phyloP scores from a whole-genome alignment of 495 filamentous ascomycete genomes.

The Podospora tetraspora region DNA sequence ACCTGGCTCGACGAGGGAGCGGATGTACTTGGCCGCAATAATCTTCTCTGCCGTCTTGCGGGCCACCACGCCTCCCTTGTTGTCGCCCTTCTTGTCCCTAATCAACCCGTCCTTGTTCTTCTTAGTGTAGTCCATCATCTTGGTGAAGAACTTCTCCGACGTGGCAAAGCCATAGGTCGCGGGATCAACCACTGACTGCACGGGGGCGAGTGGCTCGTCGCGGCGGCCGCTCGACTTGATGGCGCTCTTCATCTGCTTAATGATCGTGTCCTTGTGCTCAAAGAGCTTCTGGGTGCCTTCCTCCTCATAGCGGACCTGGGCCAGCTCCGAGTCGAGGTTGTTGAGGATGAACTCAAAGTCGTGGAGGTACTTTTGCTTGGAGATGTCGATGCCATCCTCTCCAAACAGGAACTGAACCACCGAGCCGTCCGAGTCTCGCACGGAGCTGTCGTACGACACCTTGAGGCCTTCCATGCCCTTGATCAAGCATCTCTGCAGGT shows the following conservation, averaged over 20 bases:
- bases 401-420: constrained; percentile 95
- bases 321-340: constrained; percentile 56
- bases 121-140: constrained; percentile 62
- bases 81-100: constrained; percentile 62
- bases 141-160: constrained; percentile 75
- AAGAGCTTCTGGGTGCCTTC: constrained; percentile 32
- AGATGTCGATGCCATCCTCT: constrained; percentile 91
- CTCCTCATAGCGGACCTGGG: constrained; percentile 43
- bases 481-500: constrained; percentile 94
- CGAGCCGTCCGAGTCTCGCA: constrained; percentile 87
- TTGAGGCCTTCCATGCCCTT: constrained; percentile 97
- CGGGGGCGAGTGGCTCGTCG: constrained; percentile 62
- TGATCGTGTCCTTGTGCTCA: constrained; percentile 53
- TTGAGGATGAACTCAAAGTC: constrained; percentile 87
- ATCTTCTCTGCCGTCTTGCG: constrained; percentile 78
- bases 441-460: constrained; percentile 88
- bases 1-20: constrained; percentile 88
- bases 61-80: constrained; percentile 33
- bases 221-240: constrained; percentile 63
- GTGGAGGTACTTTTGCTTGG: constrained; percentile 85
- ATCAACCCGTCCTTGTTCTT: constrained; percentile 69
- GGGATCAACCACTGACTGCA: constrained; percentile 66
- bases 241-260: constrained; percentile 73
- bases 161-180: constrained; percentile 74
- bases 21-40: constrained; percentile 86